Evolutionary conservation across 2,329 filamentous ascomycete genomes (phyloP), one percentile per base, ranked within the genome.

Genomic region (Myriosclerotinia curreyana): DNA sequence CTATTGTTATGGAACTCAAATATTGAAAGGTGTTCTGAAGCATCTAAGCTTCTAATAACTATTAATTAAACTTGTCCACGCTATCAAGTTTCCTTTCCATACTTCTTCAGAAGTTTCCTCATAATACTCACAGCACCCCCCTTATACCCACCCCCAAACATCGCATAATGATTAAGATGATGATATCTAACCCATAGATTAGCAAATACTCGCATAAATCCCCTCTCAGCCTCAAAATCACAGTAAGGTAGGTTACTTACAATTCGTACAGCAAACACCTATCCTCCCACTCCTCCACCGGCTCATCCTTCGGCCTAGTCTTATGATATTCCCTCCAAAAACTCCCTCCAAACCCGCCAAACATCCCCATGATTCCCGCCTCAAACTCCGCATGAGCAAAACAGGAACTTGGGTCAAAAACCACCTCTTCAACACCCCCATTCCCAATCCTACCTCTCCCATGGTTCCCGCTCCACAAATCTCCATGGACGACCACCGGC

Each of bases 331-430:
- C 91, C 40, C 82, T 82, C 81, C 90, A 86, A 71, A 96, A 96
- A 0, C 73, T 75, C 0, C 75, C 71, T 0, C 86, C 86, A 76
- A 96, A 96, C 0, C 94, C 94, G 0, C 93, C 93, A 81, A 97
- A 98, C 92, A 97, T 96, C 60, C 83, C 85, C 92, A 97, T 97
- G 69, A 96, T 96, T 0, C 94, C 94, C 60, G 96, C 79, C 70
- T 97, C 94, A 75, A 88, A 97, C 79, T 98, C 94, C 1, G 83
- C 89, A 74, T 97, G 93, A 1, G 88, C 91, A 73, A 96, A 97
- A 68, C 89, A 90, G 50, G 86, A 83, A 2, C 88, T 89, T 0
- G 92, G 86, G 73, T 97, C 94, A 73, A 87, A 97, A 1, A 96
- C 85, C 0, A 96, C 85, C 68, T 92, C 88, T 69, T 93, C 90